Percentiles rank a stretch among this genome's conserved stretches.
phyloP scores from a whole-genome alignment of 371 early-diverging fungal species.

The Mucor sp. region DNA sequence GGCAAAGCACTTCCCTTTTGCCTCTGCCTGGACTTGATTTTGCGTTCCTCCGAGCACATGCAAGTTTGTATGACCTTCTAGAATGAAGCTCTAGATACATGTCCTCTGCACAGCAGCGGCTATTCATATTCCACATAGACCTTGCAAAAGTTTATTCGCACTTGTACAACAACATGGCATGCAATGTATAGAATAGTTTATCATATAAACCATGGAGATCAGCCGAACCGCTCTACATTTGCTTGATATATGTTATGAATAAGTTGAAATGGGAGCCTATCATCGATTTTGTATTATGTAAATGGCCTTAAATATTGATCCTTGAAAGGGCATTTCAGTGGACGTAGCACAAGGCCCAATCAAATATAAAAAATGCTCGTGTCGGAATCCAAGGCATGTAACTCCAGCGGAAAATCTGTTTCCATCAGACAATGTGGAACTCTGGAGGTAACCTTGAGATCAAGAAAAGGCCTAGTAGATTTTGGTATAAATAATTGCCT shows the following conservation, averaged over 20 bases:
- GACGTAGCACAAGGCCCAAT: not conserved
- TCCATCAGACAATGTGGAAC: not conserved
- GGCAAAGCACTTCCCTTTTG: not conserved
- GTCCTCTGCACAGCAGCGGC: not conserved
- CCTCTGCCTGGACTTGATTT: not conserved
- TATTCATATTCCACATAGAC: not conserved
- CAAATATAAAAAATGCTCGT: not conserved
- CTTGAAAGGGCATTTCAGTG: not conserved
- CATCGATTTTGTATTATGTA: not conserved
- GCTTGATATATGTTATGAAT: not conserved
- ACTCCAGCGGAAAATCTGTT: constrained; percentile 1
- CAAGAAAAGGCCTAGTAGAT: not conserved
- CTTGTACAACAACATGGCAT: not conserved
- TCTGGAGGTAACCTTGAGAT: not conserved
- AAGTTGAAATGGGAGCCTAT: not conserved
- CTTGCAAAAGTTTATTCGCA: not conserved
- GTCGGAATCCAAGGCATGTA: not conserved
- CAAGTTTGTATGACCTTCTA: not conserved
- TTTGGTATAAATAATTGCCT: not conserved
- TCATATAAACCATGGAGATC: not conserved
- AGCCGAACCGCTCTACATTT: not conserved
- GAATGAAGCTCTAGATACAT: not conserved
- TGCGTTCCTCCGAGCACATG: not conserved
- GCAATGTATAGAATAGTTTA: not conserved
- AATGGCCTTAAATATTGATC: not conserved